Base-by-base conservation (phyloP, 2,329 filamentous ascomycete genomes). In the Botrytis porri region DNA sequence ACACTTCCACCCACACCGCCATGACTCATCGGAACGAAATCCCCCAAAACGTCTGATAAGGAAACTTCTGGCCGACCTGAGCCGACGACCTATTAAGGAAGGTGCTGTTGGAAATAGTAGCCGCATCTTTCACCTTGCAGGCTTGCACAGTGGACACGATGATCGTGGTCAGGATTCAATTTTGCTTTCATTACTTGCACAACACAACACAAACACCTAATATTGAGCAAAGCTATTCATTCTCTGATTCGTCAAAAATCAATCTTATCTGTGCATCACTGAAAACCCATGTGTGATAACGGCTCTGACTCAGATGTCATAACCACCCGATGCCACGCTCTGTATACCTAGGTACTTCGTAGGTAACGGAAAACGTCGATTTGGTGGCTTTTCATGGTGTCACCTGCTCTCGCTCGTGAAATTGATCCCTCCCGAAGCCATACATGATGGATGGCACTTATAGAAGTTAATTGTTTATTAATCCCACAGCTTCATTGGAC, bases 1-100 rank as follows among this genome's bases (percentile, higher is more conserved):
- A 67, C 65, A 39, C 65, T 67, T 67, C n/a, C 65, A 29, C 41
- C 65, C 65, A 67, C 65, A 67, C 65, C 65, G 65, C 65, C 48
- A 67, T 41, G 10, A 41, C 16, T 67, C 25, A 29, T 66, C 64
- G 45, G 32, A 66, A 54, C 45, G 22, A 14, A 66, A 29, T 20
- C 16, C 18, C 37, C 18, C 37, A 63, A n/a, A 37, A 16, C 37
- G 37, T 29, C 22, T 51, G 63, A 66, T 39, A 51, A n/a, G 18
- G 43, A 65, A 37, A n/a, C 18, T 45, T 37, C 45, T 54, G 64
- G 32, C 64, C 45, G 64, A 66, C 48, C 10, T 45, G 43, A 45
- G 43, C 20, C 43, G 43, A 65, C 43, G 43, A 65, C 60, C 63
- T 25, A 66, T 66, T 51, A 37, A 66, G 45, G 63, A 51, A 66